Base-by-base conservation (phyloP, 495 filamentous ascomycete genomes). In the Recurvomyces mirabilis region DNA sequence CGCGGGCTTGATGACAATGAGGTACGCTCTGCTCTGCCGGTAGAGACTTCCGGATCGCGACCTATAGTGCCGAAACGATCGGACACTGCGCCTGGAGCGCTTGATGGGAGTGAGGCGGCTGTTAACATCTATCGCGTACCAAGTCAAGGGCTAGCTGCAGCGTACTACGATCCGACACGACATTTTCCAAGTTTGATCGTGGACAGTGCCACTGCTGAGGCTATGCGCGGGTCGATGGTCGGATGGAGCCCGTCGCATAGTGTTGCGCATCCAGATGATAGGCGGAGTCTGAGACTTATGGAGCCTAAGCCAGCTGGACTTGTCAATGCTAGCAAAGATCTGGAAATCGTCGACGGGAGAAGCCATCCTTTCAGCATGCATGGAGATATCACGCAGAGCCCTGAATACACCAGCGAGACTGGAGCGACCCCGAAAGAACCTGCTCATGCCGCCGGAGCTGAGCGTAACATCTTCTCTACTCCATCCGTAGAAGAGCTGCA, bases 11-110 rank as follows among this genome's bases (percentile, higher is more conserved):
- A 24, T 7, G 46, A 42, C 17, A 34, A 46, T 21, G 46, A 46
- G 21, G 21, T 49, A 11, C 46, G 46, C 15, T 46, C 51, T 1
- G 51, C 51, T 14, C 11, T 68, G n/a, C 54, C 55, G 6, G 31
- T 46, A 21, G 41, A 52, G n/a, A 52, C 37, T 12, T 24, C 28
- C 19, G 4, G 15, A 7, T 12, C 17, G 5, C 11, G 38, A 15
- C 45, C 45, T 4, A 13, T n/a, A 1, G 25, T 41, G 20, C 29
- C 46, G 14, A 19, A 43, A 31, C 26, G 51, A 24, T 45, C 46
- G 3, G 34, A 40, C 21, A 54, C 51, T n/a, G 51, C 51, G 9
- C 51, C 51, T 13, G 46, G 46, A n/a, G 51, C 42, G 18, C 35
- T 54, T 1, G 46, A 46, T 32, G 0, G 12, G 4, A 30, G 22